Conservation (phyloP, 306 rosid species). For the Lagenaria siceraria region DNA sequence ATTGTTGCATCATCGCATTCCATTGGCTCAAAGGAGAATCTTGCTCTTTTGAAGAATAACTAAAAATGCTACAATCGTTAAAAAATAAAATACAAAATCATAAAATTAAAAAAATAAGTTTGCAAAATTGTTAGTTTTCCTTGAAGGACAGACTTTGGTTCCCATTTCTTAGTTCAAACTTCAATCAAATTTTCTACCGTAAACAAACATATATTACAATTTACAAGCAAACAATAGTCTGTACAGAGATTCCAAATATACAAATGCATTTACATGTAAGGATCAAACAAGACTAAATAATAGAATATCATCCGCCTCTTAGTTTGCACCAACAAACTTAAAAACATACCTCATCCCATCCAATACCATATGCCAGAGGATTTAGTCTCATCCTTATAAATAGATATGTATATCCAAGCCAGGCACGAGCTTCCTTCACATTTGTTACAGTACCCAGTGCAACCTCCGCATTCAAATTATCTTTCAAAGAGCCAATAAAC, state of each 20-base stretch:
- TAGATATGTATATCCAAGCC: conserved; percentile 98
- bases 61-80: not conserved
- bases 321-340: conserved; percentile 15
- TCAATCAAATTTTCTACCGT: not conserved
- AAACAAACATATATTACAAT: not conserved
- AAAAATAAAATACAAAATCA: not conserved
- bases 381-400: conserved; percentile 94
- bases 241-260: not conserved
- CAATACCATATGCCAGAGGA: conserved; percentile 88
- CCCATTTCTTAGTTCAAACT: not conserved
- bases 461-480: conserved; percentile 94
- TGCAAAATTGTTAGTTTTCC: not conserved
- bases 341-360: conserved; percentile 83
- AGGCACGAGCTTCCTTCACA: conserved; percentile 97
- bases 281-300: not conserved
- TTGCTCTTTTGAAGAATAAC: not conserved
- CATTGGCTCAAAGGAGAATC: not conserved
- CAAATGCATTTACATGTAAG: not conserved
- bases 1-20: not conserved
- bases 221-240: not conserved
- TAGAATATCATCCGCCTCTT: not conserved
- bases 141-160: not conserved
- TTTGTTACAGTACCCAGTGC: conserved; percentile 97
- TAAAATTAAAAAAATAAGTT: not conserved
- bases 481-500: conserved; percentile 93